Percentiles rank a stretch among this genome's conserved stretches.
Evolutionary conservation across 2,329 filamentous ascomycete species (phyloP).

Genomic region (Triangularia verruculosa): DNA sequence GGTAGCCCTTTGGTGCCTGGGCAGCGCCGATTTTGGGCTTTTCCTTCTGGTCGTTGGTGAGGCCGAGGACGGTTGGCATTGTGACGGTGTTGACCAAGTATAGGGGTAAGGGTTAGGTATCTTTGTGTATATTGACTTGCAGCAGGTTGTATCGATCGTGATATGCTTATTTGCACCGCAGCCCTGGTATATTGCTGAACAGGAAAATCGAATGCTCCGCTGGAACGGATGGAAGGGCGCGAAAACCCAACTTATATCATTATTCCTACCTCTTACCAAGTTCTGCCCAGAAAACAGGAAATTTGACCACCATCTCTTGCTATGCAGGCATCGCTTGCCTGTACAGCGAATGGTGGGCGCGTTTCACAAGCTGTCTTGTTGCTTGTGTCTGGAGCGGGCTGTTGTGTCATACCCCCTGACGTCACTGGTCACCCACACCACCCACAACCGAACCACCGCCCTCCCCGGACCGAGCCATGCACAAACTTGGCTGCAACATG

Average conservation of each 20-base stretch:
- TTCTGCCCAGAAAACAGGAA: neutral
- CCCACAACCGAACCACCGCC: neutral
- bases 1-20: conserved; percentile 1
- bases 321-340: neutral
- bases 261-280: neutral
- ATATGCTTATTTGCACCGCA: neutral
- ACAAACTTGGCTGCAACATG: neutral
- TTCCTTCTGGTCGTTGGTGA: conserved; percentile 30
- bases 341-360: neutral
- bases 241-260: neutral
- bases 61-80: conserved; percentile 35
- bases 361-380: neutral
- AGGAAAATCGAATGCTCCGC: neutral
- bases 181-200: neutral
- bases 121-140: neutral
- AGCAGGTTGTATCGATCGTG: neutral
- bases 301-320: neutral
- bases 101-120: neutral
- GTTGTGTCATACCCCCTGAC: conserved; percentile 1
- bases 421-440: conserved; percentile 7
- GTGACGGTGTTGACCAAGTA: neutral
- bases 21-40: conserved; percentile 1
- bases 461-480: neutral
- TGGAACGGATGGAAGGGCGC: neutral
- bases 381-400: neutral